Base-by-base conservation (phyloP, 345 rosid genomes). In the Lepidium sativum region DNA sequence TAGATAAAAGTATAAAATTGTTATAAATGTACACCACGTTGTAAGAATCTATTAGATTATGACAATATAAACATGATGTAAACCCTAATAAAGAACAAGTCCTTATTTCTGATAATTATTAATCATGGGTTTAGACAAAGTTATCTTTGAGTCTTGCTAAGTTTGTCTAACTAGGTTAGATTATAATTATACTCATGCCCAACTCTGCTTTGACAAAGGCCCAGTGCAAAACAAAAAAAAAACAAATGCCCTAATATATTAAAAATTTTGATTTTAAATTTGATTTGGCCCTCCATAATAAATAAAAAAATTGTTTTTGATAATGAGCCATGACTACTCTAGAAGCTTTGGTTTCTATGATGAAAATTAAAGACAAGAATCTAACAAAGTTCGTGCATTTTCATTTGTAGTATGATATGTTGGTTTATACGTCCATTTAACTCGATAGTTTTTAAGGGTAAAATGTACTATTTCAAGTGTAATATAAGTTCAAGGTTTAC, bases 351-450 rank as follows among this genome's bases (percentile, higher is more conserved):
- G 35, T 41, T 17, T 32, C 9, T 15, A 16, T 3, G 40, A 34
- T 34, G 25, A 25, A 12, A 54, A 13, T 35, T 18, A 16, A 54
- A 18, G 23, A 34, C 42, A 54, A 34, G 29, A 13, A 32, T 29
- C 29, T 34, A 34, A 34, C 44, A 12, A 12, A 39, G 12, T 31
- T 20, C 17, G 60, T 53, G 16, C 20, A 39, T 18, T 42, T 53
- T 7, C 20, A 55, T 67, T 27, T 43, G 9, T 33, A 9, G 27
- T 54, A 27, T 44, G 63, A 57, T 45, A 15, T 11, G 54, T 44
- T 54, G 32, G 71, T 45, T 45, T 67, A 56, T 47, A 57, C 9
- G 64, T 67, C 71, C 48, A 67, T 67, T 47, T 56, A 45, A 56
- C 39, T 67, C 56, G 27, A 34, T 27, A 23, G 44, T 44, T 45